A percentile compares a stretch with the other conserved stretches of the same genome.
Conservation (phyloP, 2,329 filamentous ascomycete species). For the Venturia aucupariae region DNA sequence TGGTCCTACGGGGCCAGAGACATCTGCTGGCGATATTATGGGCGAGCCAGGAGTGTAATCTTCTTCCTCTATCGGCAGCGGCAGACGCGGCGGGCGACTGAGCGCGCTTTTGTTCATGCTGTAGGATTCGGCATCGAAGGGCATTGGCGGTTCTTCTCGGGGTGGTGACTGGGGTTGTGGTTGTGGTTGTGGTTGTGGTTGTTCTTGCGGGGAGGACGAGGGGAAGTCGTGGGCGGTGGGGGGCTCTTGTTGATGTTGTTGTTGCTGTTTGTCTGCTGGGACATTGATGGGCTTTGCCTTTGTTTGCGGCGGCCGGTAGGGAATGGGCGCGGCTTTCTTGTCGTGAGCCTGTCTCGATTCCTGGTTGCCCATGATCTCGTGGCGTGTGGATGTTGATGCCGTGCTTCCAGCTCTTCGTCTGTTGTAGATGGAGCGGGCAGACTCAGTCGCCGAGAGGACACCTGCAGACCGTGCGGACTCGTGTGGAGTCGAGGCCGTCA, state of each 20-base stretch:
- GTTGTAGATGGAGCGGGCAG: background rate
- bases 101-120: conserved; percentile 29
- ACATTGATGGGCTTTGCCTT: conserved; percentile 6
- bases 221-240: background rate
- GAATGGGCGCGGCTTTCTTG: background rate
- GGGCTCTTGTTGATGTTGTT: background rate
- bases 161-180: background rate
- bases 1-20: conserved; percentile 24
- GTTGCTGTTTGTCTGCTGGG: background rate
- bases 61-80: conserved; percentile 89
- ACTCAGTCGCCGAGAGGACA: background rate
- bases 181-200: background rate
- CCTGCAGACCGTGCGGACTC: background rate
- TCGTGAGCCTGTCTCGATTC: conserved; percentile 8
- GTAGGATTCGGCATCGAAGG: conserved; percentile 6
- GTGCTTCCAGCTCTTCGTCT: background rate
- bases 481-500: background rate
- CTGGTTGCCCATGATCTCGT: conserved; percentile 12
- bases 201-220: background rate
- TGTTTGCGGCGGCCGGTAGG: conserved; percentile 2
- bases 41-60: conserved; percentile 83
- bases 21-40: conserved; percentile 64
- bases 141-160: background rate
- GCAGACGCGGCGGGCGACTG: conserved; percentile 73
- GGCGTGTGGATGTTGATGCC: background rate